Percentiles rank a stretch among this genome's conserved stretches.
These are phyloP conservation scores for Pseudogymnoascus sp. DNA, from an alignment of 2,329 filamentous ascomycete species.

Conservation along the genomic window DNA sequence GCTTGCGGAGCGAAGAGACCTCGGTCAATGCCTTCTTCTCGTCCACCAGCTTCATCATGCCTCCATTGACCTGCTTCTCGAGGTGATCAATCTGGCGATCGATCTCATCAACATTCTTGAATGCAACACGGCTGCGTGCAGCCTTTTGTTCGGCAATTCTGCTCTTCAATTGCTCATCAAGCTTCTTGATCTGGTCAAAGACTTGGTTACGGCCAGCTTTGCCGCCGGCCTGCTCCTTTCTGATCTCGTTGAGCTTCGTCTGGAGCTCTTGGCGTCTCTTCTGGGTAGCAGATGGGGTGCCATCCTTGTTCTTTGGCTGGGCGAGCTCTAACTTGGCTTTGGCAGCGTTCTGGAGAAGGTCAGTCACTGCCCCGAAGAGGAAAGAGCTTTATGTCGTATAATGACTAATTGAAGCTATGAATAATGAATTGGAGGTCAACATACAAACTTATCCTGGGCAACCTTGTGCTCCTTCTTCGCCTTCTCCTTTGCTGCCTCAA, in stretches of 20 bases:
- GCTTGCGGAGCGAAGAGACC: conserved; percentile 75
- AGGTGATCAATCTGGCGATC: conserved; percentile 74
- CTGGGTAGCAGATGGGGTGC: conserved; percentile 52
- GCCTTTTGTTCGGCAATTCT: conserved; percentile 82
- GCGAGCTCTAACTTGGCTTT: conserved; percentile 83
- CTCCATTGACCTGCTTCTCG: conserved; percentile 78
- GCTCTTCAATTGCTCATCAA: conserved; percentile 82
- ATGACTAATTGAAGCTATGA: not conserved
- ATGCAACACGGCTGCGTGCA: conserved; percentile 70
- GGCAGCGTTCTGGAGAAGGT: conserved; percentile 62
- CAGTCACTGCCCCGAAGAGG: conserved; percentile 16
- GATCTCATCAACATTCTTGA: conserved; percentile 82
- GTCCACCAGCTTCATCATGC: conserved; percentile 91
- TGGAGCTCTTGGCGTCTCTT: conserved; percentile 84
- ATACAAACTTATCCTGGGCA: conserved; percentile 63
- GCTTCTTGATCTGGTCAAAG: conserved; percentile 84
- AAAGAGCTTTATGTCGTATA: not conserved
- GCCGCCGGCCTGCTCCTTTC: conserved; percentile 76
- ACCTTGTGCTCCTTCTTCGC: conserved; percentile 82
- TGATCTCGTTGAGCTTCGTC: conserved; percentile 73
- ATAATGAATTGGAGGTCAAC: conserved; percentile 25
- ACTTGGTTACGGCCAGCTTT: conserved; percentile 74
- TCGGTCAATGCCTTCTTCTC: conserved; percentile 90
- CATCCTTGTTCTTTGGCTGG: conserved; percentile 70
- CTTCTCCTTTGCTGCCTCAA: conserved; percentile 69